Base-by-base conservation (phyloP, 78 protist species). In the Emiliania huxleyi region DNA sequence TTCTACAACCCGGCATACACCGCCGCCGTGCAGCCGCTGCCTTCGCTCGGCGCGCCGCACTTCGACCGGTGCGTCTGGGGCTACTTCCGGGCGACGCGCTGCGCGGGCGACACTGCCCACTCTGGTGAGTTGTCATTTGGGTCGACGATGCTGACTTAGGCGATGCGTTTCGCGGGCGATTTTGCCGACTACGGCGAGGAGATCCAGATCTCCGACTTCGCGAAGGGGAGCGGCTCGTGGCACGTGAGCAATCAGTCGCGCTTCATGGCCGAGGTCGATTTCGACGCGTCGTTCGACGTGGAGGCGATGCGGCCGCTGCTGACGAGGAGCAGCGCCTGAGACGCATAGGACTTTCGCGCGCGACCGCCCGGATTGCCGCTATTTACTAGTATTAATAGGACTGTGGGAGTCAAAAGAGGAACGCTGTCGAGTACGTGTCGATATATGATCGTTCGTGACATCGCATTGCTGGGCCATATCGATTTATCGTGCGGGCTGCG, bases 91-190 rank as follows among this genome's bases (percentile, higher is more conserved):
- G 42, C 49, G 43, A 22, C 6, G n/a, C n/a, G n/a, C n/a, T n/a
- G n/a, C n/a, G n/a, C n/a, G n/a, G n/a, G n/a, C n/a, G n/a, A n/a
- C n/a, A n/a, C n/a, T n/a, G n/a, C n/a, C n/a, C n/a, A n/a, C n/a
- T n/a, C n/a, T n/a, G n/a, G n/a, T n/a, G n/a, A n/a, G n/a, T n/a
- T n/a, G n/a, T n/a, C n/a, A n/a, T n/a, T n/a, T n/a, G n/a, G n/a
- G n/a, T n/a, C n/a, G n/a, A n/a, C n/a, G n/a, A n/a, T n/a, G n/a
- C n/a, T n/a, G n/a, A n/a, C n/a, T n/a, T n/a, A n/a, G n/a, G n/a
- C n/a, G n/a, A n/a, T n/a, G 49, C 92, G 92, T 26, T 89, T 89
- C 26, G 92, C 73, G n/a, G 92, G 83, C 77, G 92, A 89, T 26
- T 89, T 62, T 2, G 79, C 92, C 55, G 92, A 89, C 56, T 38